Evolutionary conservation across 139 green algal genomes (phyloP).

Genomic region (Haematococcus lacustris): DNA sequence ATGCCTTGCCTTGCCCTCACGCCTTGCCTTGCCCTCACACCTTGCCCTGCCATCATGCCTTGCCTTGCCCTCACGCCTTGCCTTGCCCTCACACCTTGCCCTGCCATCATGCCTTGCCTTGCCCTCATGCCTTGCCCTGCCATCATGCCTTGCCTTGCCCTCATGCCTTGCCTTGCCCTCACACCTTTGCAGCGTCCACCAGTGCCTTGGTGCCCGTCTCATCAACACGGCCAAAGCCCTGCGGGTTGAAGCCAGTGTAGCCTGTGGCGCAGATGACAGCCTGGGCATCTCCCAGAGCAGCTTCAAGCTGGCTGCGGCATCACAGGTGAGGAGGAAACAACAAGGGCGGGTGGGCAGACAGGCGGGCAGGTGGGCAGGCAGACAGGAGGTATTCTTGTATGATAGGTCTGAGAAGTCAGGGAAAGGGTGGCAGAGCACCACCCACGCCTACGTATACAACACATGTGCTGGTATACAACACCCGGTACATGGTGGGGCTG

Average conservation of each 20-base stretch:
- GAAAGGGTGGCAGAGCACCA: too few relatives aligned
- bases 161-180: too few relatives aligned
- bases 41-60: too few relatives aligned
- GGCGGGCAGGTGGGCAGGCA: neutral
- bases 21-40: too few relatives aligned
- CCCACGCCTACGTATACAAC: neutral
- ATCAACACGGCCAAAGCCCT: constrained; percentile 15
- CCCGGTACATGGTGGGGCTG: neutral
- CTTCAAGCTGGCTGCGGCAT: neutral
- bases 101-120: too few relatives aligned
- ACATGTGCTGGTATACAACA: neutral
- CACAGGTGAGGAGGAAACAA: neutral
- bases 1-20: too few relatives aligned
- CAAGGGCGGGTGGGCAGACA: neutral
- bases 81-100: too few relatives aligned
- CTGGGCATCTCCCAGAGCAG: constrained; percentile 38
- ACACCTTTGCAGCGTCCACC: constrained; percentile 47
- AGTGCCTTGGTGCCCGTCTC: constrained; percentile 53
- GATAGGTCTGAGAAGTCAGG: too few relatives aligned
- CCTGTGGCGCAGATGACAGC: constrained; percentile 55
- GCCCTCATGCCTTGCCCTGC: too few relatives aligned
- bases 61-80: too few relatives aligned
- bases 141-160: too few relatives aligned
- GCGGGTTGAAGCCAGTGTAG: constrained; percentile 27
- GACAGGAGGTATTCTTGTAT: too few relatives aligned